These are phyloP conservation scores for Aspergillus candidus DNA, from an alignment of 2,329 filamentous ascomycete genomes.

Conservation along the genomic window DNA sequence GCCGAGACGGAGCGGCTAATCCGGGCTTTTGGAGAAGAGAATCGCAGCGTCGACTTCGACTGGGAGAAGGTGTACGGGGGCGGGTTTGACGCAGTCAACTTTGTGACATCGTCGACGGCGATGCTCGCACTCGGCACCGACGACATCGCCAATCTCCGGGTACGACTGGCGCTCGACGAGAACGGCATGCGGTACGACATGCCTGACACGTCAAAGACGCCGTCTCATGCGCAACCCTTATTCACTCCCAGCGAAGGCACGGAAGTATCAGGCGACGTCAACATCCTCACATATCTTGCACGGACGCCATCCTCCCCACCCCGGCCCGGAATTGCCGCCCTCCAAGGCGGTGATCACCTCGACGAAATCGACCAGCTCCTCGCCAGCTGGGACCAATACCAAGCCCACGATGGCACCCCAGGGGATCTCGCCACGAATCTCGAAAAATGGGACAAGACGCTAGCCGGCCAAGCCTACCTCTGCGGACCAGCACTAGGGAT, in stretches of 20 bases:
- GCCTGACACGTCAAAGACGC: background rate
- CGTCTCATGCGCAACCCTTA: constrained; percentile 8
- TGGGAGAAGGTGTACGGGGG: constrained; percentile 70
- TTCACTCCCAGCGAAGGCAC: constrained; percentile 27
- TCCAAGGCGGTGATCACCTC: constrained; percentile 25
- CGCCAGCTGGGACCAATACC: constrained; percentile 24
- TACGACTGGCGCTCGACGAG: constrained; percentile 34
- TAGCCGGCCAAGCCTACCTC: constrained; percentile 30
- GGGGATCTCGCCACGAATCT: constrained; percentile 14
- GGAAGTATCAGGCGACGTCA: constrained; percentile 24
- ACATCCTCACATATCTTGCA: constrained; percentile 29
- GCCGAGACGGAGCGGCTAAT: constrained; percentile 61
- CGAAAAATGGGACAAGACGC: constrained; percentile 27
- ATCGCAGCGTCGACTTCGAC: constrained; percentile 62
- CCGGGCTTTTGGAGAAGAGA: constrained; percentile 76
- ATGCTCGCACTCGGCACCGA: constrained; percentile 30
- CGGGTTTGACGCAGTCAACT: constrained; percentile 71
- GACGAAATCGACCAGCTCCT: constrained; percentile 25
- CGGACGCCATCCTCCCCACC: constrained; percentile 14
- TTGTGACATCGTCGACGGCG: constrained; percentile 33
- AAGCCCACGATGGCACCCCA: constrained; percentile 1
- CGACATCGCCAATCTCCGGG: constrained; percentile 31
- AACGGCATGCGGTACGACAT: constrained; percentile 33
- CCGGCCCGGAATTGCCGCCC: constrained; percentile 22
- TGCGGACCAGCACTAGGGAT: constrained; percentile 32